phyloP scores from a whole-genome alignment of 2,329 filamentous ascomycete genomes.

The Ophiocordyceps unilateralis region DNA sequence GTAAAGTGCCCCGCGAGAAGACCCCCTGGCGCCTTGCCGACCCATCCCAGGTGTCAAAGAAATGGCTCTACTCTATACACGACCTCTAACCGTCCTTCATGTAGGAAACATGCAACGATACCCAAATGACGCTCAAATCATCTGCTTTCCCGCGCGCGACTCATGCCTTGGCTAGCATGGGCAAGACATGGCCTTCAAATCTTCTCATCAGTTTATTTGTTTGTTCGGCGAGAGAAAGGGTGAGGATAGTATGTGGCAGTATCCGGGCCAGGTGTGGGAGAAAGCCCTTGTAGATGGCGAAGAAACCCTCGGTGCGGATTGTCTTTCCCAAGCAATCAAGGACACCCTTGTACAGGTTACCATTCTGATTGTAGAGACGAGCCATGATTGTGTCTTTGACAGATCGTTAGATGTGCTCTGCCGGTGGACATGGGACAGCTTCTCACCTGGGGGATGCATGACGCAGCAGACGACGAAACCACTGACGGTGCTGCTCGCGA shows the following conservation, averaged over 20 bases:
- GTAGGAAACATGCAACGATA: background rate
- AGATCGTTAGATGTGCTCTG: background rate
- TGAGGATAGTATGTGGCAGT: slow-evolving; percentile 87
- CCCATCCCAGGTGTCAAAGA: background rate
- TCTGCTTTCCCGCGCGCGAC: background rate
- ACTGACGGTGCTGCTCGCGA: slow-evolving; percentile 74
- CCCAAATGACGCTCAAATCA: background rate
- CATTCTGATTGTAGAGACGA: slow-evolving; percentile 95
- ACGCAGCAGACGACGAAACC: slow-evolving; percentile 94
- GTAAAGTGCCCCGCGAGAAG: background rate
- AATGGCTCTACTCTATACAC: background rate
- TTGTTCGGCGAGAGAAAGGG: slow-evolving; percentile 84
- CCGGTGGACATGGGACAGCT: background rate
- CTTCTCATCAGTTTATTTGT: slow-evolving; percentile 83
- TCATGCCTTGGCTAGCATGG: slow-evolving; percentile 15
- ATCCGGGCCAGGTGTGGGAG: slow-evolving; percentile 88
- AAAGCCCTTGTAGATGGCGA: slow-evolving; percentile 97
- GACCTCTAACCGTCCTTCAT: background rate
- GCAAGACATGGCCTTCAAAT: slow-evolving; percentile 46
- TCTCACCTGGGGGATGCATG: slow-evolving; percentile 85
- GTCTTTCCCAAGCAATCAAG: slow-evolving; percentile 89
- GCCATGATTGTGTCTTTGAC: slow-evolving; percentile 83
- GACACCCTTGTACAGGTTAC: slow-evolving; percentile 86
- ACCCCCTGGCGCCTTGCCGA: background rate
- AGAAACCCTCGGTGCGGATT: slow-evolving; percentile 71